phyloP scores from a whole-genome alignment of 805 yeast genomes.

The Osmozyma mogii region DNA sequence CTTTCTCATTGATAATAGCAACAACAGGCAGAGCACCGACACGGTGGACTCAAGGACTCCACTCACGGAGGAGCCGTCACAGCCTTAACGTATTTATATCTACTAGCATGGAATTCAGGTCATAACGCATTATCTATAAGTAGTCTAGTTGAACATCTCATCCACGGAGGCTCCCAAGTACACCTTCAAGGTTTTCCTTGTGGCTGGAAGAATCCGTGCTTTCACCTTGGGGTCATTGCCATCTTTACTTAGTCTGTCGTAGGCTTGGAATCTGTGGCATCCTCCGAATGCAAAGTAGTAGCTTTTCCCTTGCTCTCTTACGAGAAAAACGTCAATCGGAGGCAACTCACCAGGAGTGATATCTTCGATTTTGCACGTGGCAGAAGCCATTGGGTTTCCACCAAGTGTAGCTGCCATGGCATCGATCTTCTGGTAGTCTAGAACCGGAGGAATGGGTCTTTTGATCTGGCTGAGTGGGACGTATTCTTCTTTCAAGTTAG shows the following conservation, averaged over 20 bases:
- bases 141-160: conserved; percentile 37
- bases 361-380: conserved; percentile 47
- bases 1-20: background rate
- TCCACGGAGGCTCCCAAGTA: conserved; percentile 69
- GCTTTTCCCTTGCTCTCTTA: conserved; percentile 52
- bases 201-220: conserved; percentile 69
- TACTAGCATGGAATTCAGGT: no score
- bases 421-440: conserved; percentile 65
- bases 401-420: conserved; percentile 69
- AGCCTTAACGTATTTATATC: no score
- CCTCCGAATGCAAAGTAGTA: conserved; percentile 85
- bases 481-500: conserved; percentile 43
- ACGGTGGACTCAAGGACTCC: conserved; percentile 22
- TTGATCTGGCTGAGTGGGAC: conserved; percentile 62
- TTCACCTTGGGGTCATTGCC: conserved; percentile 41
- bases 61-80: conserved; percentile 4
- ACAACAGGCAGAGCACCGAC: conserved; percentile 16
- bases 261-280: conserved; percentile 84
- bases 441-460: conserved; percentile 81
- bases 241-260: conserved; percentile 42
- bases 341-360: conserved; percentile 62
- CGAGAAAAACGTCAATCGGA: conserved; percentile 70
- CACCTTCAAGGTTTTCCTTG: conserved; percentile 55
- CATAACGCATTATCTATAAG: no score
- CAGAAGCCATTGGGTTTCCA: conserved; percentile 56